Conservation (phyloP, 768 basidiomycete species). For the Tricholoma bakamatsutake region DNA sequence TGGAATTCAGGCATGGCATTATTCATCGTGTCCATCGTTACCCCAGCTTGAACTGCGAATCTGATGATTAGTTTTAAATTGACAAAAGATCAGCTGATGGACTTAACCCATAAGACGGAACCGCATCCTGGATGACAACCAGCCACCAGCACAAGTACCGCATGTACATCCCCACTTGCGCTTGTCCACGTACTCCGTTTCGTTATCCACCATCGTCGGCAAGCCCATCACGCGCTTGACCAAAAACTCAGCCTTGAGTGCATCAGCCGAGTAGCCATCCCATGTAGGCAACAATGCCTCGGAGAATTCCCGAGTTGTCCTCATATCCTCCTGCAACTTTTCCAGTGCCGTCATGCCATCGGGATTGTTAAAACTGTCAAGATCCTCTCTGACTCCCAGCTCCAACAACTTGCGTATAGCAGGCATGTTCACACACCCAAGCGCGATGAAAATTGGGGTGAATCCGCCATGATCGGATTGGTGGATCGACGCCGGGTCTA, state of each 20-base stretch:
- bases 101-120: constrained; percentile 13
- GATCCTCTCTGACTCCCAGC: constrained; percentile 7
- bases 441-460: constrained; percentile 11
- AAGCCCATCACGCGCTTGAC: constrained; percentile 8
- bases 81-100: background rate
- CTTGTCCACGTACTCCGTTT: background rate
- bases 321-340: constrained; percentile 4
- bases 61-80: background rate
- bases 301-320: constrained; percentile 5
- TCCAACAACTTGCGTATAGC: constrained; percentile 10
- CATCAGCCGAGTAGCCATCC: constrained; percentile 6
- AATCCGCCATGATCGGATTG: constrained; percentile 9
- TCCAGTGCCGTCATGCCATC: constrained; percentile 11
- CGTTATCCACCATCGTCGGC: background rate
- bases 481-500: constrained; percentile 10
- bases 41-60: constrained; percentile 7
- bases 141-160: constrained; percentile 11
- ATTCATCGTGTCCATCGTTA: constrained; percentile 5
- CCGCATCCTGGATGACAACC: constrained; percentile 11
- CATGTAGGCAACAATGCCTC: constrained; percentile 10
- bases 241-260: constrained; percentile 6
- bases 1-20: constrained; percentile 1
- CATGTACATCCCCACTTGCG: constrained; percentile 15
- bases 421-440: constrained; percentile 1
- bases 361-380: constrained; percentile 8